Evolutionary conservation across 1,139 yeast species (phyloP), one percentile per base, ranked within the genome.

Genomic region (Sugiyamaella paludigena): DNA sequence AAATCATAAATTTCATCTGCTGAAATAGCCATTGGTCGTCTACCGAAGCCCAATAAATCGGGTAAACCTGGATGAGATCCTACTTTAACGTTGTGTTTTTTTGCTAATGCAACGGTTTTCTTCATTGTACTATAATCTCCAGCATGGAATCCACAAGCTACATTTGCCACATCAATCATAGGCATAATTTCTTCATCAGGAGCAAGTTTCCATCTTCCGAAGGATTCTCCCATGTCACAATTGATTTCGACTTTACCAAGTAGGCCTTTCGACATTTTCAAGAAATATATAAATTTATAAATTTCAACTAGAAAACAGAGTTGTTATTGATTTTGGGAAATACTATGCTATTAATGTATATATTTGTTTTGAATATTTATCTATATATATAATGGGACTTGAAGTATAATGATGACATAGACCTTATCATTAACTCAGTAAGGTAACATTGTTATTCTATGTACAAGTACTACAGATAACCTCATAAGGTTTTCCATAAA

Each of bases 211-310:
- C 43, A 40, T 15, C 43, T 34, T 10, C 43, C 43, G 16, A 40
- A 40, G 8, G 43, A 40, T 13, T 40, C 43, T 28, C 43, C 43
- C 43, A 40, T 40, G 13, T 40, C 43, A 40, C 43, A 40, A n/a
- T 40, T 40, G 40, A 40, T 40, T 31, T 40, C 43, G 28, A 40
- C 43, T n/a, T 29, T 40, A 8, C 16, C 12, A 6, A 40, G 12
- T 13, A 40, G 27, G 5, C 24, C 5, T 24, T 40, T 40, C 4
- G 43, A 40, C 43, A 40, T 40, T 10, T 26, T 39, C 8, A 24
- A 19, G 24, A 19, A 19, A 4, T 19, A 19, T 19, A 12, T 7
- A 12, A 4, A 31, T 31, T 31, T 31, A 12, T 6, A 31, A 15
- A 7, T n/a, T n/a, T n/a, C n/a, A n/a, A n/a, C n/a, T n/a, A n/a